Percentiles rank a stretch among this genome's conserved stretches.
These are phyloP conservation scores for Trichocladium uniseriatum DNA, from an alignment of 495 filamentous ascomycete species.

Conservation along the genomic window DNA sequence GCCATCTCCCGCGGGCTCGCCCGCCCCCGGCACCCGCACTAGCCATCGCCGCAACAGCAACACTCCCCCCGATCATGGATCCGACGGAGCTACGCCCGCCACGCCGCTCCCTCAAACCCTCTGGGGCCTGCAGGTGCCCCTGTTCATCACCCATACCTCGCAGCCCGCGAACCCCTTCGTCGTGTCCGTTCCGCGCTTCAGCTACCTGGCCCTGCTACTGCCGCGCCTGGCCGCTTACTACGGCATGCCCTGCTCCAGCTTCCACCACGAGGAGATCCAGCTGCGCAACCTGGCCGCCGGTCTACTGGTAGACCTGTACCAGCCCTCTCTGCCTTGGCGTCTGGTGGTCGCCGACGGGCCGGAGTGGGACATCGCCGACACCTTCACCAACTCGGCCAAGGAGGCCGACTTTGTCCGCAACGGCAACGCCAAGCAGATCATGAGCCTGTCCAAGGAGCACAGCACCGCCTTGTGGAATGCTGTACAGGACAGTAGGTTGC, in stretches of 20 bases:
- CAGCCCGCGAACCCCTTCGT: constrained; percentile 36
- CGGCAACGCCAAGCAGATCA: constrained; percentile 84
- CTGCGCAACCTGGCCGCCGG: constrained; percentile 72
- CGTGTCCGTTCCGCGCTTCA: constrained; percentile 55
- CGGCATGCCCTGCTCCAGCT: constrained; percentile 59
- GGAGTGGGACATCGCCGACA: constrained; percentile 73
- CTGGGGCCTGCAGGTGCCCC: constrained; percentile 43
- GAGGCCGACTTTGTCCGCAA: constrained; percentile 85
- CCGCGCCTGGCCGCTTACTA: constrained; percentile 76
- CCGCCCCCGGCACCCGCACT: not conserved
- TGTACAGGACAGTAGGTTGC: constrained; percentile 61
- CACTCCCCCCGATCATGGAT: not conserved
- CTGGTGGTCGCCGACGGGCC: constrained; percentile 49
- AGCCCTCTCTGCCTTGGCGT: constrained; percentile 61
- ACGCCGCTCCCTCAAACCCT: constrained; percentile 30
- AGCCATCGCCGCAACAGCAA: not conserved
- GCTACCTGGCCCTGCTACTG: constrained; percentile 67
- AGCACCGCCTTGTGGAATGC: constrained; percentile 80
- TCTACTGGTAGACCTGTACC: constrained; percentile 77
- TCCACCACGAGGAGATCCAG: constrained; percentile 65
- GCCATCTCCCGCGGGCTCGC: not conserved
- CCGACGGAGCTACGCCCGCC: constrained; percentile 2
- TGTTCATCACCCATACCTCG: constrained; percentile 41
- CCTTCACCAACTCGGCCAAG: constrained; percentile 89
- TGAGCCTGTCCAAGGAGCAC: constrained; percentile 82